Percentiles rank a stretch among this genome's conserved stretches.
phyloP scores from a whole-genome alignment of 192 early-diverging fungal species.

The Backusella westeae region DNA sequence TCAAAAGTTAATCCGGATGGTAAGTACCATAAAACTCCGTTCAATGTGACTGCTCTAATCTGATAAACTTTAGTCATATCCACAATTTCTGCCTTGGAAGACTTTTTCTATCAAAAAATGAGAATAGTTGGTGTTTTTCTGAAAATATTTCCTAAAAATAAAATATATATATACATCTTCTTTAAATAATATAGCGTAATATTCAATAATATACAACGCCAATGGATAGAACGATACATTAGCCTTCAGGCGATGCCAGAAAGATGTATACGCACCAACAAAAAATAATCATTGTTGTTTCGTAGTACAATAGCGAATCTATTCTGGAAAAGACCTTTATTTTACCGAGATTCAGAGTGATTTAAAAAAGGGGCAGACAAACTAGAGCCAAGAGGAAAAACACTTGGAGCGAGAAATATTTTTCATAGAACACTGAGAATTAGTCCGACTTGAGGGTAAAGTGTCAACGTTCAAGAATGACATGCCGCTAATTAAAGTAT shows the following conservation, averaged over 20 bases:
- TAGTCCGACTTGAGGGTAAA: neutral
- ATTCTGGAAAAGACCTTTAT: neutral
- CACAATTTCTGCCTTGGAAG: no score
- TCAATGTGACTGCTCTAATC: no score
- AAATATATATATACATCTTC: no score
- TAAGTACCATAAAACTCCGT: no score
- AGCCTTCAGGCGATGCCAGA: neutral
- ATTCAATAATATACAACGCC: neutral
- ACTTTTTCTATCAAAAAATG: no score
- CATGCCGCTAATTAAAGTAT: neutral
- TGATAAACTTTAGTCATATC: no score
- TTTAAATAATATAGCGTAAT: neutral
- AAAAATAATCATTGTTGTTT: neutral
- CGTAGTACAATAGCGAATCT: neutral
- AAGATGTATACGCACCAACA: no score
- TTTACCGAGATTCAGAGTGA: neutral
- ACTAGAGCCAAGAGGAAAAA: neutral
- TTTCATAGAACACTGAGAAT: neutral
- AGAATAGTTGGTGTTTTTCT: no score
- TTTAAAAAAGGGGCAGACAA: neutral
- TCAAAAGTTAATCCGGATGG: no score
- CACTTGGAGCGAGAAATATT: neutral
- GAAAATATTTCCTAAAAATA: no score
- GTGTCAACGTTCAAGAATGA: neutral
- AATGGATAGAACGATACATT: neutral